Percentiles rank a stretch among this genome's conserved stretches.
These are phyloP conservation scores for Wickerhamomyces alni DNA, from an alignment of 805 yeast genomes.

Conservation along the genomic window DNA sequence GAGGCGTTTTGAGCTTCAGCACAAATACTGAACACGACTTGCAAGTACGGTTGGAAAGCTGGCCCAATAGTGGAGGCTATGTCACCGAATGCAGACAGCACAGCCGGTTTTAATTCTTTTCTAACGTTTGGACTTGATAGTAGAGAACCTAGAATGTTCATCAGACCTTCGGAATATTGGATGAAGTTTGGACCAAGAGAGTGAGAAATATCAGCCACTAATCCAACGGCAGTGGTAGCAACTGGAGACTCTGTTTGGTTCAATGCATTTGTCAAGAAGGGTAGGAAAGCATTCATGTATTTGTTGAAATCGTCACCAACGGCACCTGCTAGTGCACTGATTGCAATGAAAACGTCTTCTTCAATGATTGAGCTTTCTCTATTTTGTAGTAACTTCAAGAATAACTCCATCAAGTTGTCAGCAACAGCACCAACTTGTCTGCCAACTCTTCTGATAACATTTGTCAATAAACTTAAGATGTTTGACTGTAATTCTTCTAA, in stretches of 20 bases:
- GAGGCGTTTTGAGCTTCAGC: slow-evolving; percentile 54
- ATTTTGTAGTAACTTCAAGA: slow-evolving; percentile 60
- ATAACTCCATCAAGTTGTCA: slow-evolving; percentile 79
- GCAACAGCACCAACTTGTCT: slow-evolving; percentile 59
- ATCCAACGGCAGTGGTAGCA: slow-evolving; percentile 87
- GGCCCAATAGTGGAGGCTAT: slow-evolving; percentile 84
- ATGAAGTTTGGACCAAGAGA: slow-evolving; percentile 71
- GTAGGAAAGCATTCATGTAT: slow-evolving; percentile 78
- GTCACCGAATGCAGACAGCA: slow-evolving; percentile 92
- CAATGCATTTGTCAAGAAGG: slow-evolving; percentile 74
- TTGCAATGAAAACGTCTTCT: slow-evolving; percentile 90
- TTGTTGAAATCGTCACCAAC: slow-evolving; percentile 63
- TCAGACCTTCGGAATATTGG: slow-evolving; percentile 73
- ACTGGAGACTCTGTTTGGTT: slow-evolving; percentile 78
- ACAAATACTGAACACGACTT: slow-evolving; percentile 75
- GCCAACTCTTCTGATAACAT: slow-evolving; percentile 57
- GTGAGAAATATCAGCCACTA: slow-evolving; percentile 90
- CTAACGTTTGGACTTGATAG: slow-evolving; percentile 63
- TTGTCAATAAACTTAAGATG: slow-evolving; percentile 21
- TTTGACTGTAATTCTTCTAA: slow-evolving; percentile 88
- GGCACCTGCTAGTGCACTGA: slow-evolving; percentile 84
- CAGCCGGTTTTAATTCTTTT: slow-evolving; percentile 80
- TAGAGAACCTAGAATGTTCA: slow-evolving; percentile 75
- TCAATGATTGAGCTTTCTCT: slow-evolving; percentile 71
- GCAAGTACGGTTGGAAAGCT: slow-evolving; percentile 69